Evolutionary conservation across 2,329 filamentous ascomycete species (phyloP).

Genomic region (Beauveria sp.): DNA sequence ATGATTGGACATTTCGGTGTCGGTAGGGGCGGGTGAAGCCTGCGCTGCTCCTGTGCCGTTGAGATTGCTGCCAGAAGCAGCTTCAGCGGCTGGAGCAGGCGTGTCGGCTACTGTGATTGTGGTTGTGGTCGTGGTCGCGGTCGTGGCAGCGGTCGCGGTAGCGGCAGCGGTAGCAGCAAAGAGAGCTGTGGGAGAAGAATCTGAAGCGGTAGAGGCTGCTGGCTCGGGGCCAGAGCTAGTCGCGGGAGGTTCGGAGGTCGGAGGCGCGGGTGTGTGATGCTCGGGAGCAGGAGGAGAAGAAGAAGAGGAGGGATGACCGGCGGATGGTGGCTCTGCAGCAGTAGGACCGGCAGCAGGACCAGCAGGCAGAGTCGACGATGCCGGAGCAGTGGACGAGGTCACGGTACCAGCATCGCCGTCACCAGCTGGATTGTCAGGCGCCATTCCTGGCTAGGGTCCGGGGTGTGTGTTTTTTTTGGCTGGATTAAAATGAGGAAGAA

Average conservation of each 20-base stretch:
- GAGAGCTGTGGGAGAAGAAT: neutral
- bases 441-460: slow-evolving; percentile 10
- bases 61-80: neutral
- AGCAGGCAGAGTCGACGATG: slow-evolving; percentile 7
- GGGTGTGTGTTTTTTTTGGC: slow-evolving; percentile 6
- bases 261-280: neutral
- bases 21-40: slow-evolving; percentile 11
- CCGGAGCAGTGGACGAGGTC: slow-evolving; percentile 1
- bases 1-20: slow-evolving; percentile 27
- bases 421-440: slow-evolving; percentile 6
- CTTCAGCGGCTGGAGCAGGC: neutral
- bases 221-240: neutral
- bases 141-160: neutral
- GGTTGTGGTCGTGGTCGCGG: neutral
- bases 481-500: slow-evolving; percentile 10
- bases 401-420: slow-evolving; percentile 7
- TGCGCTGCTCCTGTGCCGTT: neutral
- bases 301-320: slow-evolving; percentile 6
- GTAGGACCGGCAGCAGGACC: neutral
- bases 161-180: neutral
- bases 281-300: slow-evolving; percentile 3
- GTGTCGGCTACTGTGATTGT: neutral
- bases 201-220: neutral
- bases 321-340: neutral
- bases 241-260: neutral